Conservation (phyloP, 345 rosid genomes). For the Euphorbia pulcherrima region DNA sequence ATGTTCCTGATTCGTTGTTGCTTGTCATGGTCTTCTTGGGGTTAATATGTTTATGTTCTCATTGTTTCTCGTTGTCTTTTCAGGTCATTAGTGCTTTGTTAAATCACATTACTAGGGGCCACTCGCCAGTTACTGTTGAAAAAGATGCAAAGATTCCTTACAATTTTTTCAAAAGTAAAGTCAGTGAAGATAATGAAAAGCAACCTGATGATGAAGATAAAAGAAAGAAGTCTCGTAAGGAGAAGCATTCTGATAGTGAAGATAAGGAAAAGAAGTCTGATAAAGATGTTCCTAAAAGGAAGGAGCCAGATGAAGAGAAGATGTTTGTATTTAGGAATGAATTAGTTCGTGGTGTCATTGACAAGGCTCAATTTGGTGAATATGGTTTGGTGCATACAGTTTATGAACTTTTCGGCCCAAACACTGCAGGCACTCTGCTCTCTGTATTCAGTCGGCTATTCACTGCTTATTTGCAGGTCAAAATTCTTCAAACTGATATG, state of each 20-base stretch:
- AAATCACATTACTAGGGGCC: conserved; percentile 64
- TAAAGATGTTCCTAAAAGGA: conserved; percentile 2
- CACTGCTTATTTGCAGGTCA: conserved; percentile 85
- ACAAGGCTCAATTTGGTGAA: conserved; percentile 97
- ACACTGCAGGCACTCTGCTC: conserved; percentile 79
- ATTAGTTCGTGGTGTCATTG: conserved; percentile 84
- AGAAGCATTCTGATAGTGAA: conserved; percentile 13
- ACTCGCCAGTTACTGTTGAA: conserved; percentile 75
- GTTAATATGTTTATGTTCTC: neutral
- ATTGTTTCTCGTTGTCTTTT: conserved; percentile 16
- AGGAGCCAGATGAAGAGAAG: conserved; percentile 61
- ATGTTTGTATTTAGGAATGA: conserved; percentile 59
- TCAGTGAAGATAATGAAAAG: conserved; percentile 18
- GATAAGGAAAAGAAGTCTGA: conserved; percentile 20
- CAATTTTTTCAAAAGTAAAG: conserved; percentile 62
- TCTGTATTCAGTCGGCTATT: conserved; percentile 86
- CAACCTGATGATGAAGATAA: conserved; percentile 16
- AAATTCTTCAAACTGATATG: conserved; percentile 7
- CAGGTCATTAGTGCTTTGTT: conserved; percentile 72
- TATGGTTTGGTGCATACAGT: conserved; percentile 93
- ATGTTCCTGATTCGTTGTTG: neutral
- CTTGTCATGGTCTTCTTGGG: neutral
- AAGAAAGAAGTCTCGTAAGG: neutral
- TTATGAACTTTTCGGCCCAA: conserved; percentile 88
- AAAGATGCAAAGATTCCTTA: conserved; percentile 66